Conservation (phyloP, 805 yeast species). For the Sugiyamaella marilandica region DNA sequence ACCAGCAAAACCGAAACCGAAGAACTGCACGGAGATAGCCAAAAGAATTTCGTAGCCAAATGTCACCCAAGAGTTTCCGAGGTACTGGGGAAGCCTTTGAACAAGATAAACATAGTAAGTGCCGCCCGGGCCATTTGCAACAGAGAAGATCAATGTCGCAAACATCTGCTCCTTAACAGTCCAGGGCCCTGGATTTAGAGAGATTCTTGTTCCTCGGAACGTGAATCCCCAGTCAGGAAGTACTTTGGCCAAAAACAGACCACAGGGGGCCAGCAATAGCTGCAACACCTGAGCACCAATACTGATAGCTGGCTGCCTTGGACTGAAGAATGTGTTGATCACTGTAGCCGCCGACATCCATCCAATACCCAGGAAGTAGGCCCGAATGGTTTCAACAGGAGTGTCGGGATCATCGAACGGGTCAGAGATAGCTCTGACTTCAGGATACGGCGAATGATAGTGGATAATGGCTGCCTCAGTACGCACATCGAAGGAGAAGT, state of each 20-base stretch:
- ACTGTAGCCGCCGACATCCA: slow-evolving; percentile 53
- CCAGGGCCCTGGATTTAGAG: slow-evolving; percentile 64
- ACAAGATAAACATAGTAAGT: slow-evolving; percentile 21
- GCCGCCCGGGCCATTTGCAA: slow-evolving; percentile 26
- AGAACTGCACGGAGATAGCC: slow-evolving; percentile 45
- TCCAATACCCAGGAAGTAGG: slow-evolving; percentile 45
- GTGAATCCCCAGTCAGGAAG: slow-evolving; percentile 42
- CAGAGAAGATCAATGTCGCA: slow-evolving; percentile 40
- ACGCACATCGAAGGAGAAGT: slow-evolving; percentile 16
- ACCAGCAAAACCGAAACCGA: slow-evolving; percentile 53
- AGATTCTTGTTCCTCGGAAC: slow-evolving; percentile 37
- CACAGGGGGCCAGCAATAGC: slow-evolving; percentile 52
- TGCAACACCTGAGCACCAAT: slow-evolving; percentile 43
- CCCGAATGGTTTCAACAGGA: slow-evolving; percentile 49
- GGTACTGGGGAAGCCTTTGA: slow-evolving; percentile 25
- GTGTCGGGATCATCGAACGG: slow-evolving; percentile 42
- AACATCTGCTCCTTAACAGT: slow-evolving; percentile 62
- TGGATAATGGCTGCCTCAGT: slow-evolving; percentile 39
- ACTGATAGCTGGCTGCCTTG: slow-evolving; percentile 47
- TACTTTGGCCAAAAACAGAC: slow-evolving; percentile 32
- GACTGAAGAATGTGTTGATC: slow-evolving; percentile 53
- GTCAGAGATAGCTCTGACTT: slow-evolving; percentile 48
- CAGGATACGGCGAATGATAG: slow-evolving; percentile 50
- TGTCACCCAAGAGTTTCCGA: slow-evolving; percentile 30
- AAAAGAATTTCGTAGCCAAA: slow-evolving; percentile 45